phyloP scores from a whole-genome alignment of 805 yeast species.

The Cyberlindnera japonica region DNA sequence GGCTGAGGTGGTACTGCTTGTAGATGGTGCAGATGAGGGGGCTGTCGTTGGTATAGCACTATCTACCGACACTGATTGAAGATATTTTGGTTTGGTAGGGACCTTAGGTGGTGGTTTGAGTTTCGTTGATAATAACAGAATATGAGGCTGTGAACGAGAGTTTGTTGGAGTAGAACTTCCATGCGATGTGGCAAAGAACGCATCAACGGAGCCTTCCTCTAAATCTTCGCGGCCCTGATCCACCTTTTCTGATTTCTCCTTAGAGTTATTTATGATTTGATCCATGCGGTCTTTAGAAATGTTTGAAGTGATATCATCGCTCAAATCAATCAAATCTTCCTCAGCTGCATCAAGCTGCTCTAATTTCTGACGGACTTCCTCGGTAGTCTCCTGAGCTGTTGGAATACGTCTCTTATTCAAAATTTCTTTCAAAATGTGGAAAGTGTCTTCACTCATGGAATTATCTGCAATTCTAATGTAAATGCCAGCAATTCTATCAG shows the following conservation, averaged over 20 bases:
- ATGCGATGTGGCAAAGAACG: conserved; percentile 14
- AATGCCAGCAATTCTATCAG: conserved; percentile 65
- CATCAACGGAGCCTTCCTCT: conserved; percentile 23
- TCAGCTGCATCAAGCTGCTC: conserved; percentile 27
- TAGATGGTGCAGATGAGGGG: conserved; percentile 30
- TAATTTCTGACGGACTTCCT: conserved; percentile 19
- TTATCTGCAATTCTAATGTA: conserved; percentile 74
- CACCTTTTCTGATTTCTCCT: conserved; percentile 13
- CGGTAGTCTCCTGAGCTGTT: conserved; percentile 16
- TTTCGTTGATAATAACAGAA: not conserved
- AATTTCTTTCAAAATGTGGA: conserved; percentile 26
- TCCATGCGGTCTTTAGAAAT: conserved; percentile 22
- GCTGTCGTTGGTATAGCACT: conserved; percentile 23
- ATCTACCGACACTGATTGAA: not conserved
- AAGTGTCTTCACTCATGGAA: conserved; percentile 52
- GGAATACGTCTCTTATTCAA: conserved; percentile 27
- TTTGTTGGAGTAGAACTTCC: not conserved
- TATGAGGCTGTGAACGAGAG: conserved; percentile 4
- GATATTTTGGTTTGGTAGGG: conserved; percentile 1
- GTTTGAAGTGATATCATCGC: conserved; percentile 20
- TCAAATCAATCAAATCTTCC: conserved; percentile 28
- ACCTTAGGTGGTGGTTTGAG: not conserved
- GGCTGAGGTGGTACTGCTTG: conserved; percentile 6
- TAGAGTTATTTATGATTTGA: conserved; percentile 14
- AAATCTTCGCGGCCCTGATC: conserved; percentile 35